A percentile compares a stretch with the other conserved stretches of the same genome.
These are phyloP conservation scores for Litchi chinensis DNA, from an alignment of 345 rosid genomes.

Conservation along the genomic window DNA sequence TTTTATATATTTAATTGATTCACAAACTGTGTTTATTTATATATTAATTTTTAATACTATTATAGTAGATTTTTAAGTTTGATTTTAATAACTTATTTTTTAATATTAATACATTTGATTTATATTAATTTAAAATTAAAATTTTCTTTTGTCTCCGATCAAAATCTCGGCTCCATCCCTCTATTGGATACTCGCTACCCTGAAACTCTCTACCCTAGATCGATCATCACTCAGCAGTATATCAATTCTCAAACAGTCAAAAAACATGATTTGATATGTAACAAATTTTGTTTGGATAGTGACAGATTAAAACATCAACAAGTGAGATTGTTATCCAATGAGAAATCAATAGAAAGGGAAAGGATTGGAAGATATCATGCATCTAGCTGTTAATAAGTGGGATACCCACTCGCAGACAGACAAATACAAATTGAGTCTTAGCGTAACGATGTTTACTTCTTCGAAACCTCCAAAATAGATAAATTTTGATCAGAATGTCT, in stretches of 20 bases:
- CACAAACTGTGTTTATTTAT: no score
- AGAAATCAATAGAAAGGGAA: neutral
- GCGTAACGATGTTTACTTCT: constrained; percentile 8
- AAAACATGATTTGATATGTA: neutral
- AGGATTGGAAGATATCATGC: neutral
- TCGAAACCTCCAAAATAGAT: constrained; percentile 12
- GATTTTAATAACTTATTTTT: no score
- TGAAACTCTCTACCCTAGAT: neutral
- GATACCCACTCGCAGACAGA: neutral
- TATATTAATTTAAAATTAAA: no score
- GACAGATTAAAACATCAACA: neutral
- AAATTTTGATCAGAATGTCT: neutral
- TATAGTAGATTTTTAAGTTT: no score
- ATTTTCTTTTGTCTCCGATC: no score
- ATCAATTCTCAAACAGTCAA: neutral
- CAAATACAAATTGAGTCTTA: neutral
- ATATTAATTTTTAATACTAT: no score
- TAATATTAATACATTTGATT: no score
- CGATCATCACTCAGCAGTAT: neutral
- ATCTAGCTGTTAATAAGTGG: neutral
- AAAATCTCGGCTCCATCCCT: no score
- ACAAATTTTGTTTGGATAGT: neutral
- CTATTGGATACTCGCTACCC: no score
- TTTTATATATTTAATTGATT: no score
- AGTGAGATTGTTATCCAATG: neutral